Evolutionary conservation across 2,329 filamentous ascomycete genomes (phyloP), one percentile per base, ranked within the genome.

Genomic region (Akanthomyces uredinophilus): DNA sequence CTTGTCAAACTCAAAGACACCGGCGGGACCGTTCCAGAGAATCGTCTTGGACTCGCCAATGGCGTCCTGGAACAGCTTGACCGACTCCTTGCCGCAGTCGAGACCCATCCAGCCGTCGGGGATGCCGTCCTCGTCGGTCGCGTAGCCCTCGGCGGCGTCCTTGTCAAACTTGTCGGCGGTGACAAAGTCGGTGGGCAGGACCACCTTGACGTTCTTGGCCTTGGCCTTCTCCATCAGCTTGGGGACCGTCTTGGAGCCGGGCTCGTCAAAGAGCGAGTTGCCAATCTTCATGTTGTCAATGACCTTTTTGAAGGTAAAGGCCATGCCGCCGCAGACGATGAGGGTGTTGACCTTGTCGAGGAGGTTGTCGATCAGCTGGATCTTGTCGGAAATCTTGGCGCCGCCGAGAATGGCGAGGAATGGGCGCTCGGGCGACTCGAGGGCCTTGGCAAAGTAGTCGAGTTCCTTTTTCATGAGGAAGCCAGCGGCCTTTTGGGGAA

Each of bases 391-490:
- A 69, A 99, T 92, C 86, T 99, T 99, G 76, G 95, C 92, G 70
- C 95, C 95, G 71, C 95, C 95, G 60, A 99, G 90, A 75, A 99
- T 99, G 76, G 95, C 96, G 60, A 99, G 88, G 90, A 99, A 99
- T 65, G 95, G 95, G 62, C 94, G 88, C 81, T 96, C 84, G 65
- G 95, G 95, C 70, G 85, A 87, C 83, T 99, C 95, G 65, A 99
- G 90, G 44, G 92, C 95, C 83, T 97, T 87, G 67, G 95, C 95
- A 75, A 99, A 99, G 88, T 99, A 99, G 75, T 99, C 95, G 66
- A 99, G 90, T 81, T 99, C 95, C 85, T 98, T 99, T 90, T 99
- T 99, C 84, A 99, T 92, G 73, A 99, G 87, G 88, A 97, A 99
- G 66, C 95, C 95, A 62, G 94, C 91, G 11, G 95, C 95, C 84